Evolutionary conservation across 163 green algal genomes (phyloP).

Genomic region (Prototheca cutis): DNA sequence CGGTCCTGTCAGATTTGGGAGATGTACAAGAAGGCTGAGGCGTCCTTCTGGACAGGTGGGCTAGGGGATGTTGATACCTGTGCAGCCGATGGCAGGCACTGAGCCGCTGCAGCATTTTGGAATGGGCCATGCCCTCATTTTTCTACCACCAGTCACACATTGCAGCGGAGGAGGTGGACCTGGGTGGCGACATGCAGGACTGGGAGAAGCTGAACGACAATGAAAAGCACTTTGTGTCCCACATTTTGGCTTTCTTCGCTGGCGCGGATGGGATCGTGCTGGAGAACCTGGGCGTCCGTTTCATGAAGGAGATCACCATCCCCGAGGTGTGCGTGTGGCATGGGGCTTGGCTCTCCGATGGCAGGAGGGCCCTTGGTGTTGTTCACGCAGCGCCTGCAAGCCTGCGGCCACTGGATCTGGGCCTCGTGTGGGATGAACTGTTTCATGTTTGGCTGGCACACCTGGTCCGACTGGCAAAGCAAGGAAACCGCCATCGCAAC

Average conservation of each 20-base stretch:
- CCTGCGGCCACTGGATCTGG: too few species aligned
- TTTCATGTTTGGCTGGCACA: too few species aligned
- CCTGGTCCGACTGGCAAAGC: too few species aligned
- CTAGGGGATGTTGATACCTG: neutral
- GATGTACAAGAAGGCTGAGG: constrained; percentile 96
- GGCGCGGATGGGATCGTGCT: constrained; percentile 85
- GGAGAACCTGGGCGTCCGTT: constrained; percentile 77
- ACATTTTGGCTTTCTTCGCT: constrained; percentile 88
- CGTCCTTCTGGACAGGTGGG: constrained; percentile 88
- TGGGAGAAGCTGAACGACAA: constrained; percentile 74
- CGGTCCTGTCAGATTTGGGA: constrained; percentile 85
- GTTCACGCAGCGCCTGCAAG: too few species aligned
- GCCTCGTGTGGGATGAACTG: too few species aligned
- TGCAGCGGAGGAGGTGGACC: constrained; percentile 74
- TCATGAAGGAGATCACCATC: constrained; percentile 78
- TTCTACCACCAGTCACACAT: neutral
- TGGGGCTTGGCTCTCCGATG: neutral
- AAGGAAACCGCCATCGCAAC: too few species aligned
- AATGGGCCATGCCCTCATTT: neutral
- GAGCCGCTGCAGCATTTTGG: too few species aligned
- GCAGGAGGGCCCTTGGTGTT: too few species aligned
- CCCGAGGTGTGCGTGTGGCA: constrained; percentile 45
- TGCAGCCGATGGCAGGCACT: too few species aligned
- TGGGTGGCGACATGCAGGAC: constrained; percentile 65
- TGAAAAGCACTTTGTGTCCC: constrained; percentile 81